Conservation (phyloP, 2,329 filamentous ascomycete genomes). For the Cordyceps cicadae region DNA sequence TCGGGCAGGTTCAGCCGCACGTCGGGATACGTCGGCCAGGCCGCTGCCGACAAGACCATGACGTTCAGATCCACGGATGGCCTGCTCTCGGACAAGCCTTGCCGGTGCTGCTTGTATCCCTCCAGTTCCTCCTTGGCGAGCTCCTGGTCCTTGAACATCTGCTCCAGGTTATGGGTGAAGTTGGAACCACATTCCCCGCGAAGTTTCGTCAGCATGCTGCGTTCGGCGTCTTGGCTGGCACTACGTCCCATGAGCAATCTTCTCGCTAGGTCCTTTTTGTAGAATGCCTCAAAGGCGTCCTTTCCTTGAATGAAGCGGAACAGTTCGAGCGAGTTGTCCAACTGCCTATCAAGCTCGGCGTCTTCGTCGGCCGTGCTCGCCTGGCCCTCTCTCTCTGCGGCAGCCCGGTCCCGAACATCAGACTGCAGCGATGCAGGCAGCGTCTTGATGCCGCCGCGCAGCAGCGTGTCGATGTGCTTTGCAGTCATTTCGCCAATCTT, state of each 20-base stretch:
- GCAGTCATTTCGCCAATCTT: conserved; percentile 99
- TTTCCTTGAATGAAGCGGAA: conserved; percentile 98
- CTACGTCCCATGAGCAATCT: conserved; percentile 85
- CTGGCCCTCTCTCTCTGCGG: conserved; percentile 53
- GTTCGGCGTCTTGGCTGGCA: conserved; percentile 88
- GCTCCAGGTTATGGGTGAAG: conserved; percentile 95
- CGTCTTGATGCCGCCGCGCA: conserved; percentile 80
- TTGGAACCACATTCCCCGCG: conserved; percentile 88
- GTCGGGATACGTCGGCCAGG: conserved; percentile 90
- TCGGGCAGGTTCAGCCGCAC: conserved; percentile 62
- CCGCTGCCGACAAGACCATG: conserved; percentile 79
- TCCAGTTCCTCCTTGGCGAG: conserved; percentile 86
- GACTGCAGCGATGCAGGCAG: conserved; percentile 62
- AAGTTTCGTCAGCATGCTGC: conserved; percentile 86
- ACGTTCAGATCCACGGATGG: conserved; percentile 60
- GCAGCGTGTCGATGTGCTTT: conserved; percentile 85
- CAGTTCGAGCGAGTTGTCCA: conserved; percentile 86
- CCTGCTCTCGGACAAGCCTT: conserved; percentile 40
- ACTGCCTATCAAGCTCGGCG: conserved; percentile 79
- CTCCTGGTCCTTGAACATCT: conserved; percentile 99
- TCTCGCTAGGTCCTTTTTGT: conserved; percentile 93
- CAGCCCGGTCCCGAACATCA: conserved; percentile 48
- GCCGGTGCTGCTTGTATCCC: conserved; percentile 67
- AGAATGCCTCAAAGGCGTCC: conserved; percentile 96
- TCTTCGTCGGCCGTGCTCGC: conserved; percentile 76